Evolutionary conservation across 2,329 filamentous ascomycete species (phyloP).

Genomic region (Penicillium sp.): DNA sequence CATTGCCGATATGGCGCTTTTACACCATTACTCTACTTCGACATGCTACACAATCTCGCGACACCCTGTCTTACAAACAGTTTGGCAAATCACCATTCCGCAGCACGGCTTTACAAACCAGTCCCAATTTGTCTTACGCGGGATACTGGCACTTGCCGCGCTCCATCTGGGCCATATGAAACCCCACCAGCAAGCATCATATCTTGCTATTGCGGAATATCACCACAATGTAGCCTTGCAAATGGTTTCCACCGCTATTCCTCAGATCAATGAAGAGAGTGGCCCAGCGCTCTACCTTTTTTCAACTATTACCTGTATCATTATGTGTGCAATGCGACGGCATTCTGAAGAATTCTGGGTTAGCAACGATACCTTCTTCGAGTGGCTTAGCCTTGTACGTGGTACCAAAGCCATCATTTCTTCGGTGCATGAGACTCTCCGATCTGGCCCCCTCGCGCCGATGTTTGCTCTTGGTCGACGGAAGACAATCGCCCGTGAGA

Average conservation of each 20-base stretch:
- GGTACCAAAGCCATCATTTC: conserved; percentile 10
- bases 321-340: conserved; percentile 11
- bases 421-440: background rate
- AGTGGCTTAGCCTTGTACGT: conserved; percentile 13
- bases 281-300: conserved; percentile 12
- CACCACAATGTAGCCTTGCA: conserved; percentile 24
- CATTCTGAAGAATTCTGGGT: conserved; percentile 6
- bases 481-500: conserved; percentile 8
- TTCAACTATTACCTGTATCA: conserved; percentile 16
- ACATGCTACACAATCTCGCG: conserved; percentile 20
- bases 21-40: conserved; percentile 20
- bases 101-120: conserved; percentile 11
- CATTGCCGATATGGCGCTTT: conserved; percentile 16
- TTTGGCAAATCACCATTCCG: conserved; percentile 17
- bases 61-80: conserved; percentile 12
- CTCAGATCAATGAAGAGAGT: conserved; percentile 14
- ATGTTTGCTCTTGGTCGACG: conserved; percentile 13
- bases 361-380: conserved; percentile 7
- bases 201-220: conserved; percentile 17
- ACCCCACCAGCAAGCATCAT: conserved; percentile 20
- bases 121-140: conserved; percentile 15
- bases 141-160: conserved; percentile 14
- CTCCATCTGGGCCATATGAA: conserved; percentile 18
- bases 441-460: conserved; percentile 6
- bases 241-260: conserved; percentile 14